Evolutionary conservation across 2,329 filamentous ascomycete genomes (phyloP), one percentile per base, ranked within the genome.

Genomic region (Nemania sp.): DNA sequence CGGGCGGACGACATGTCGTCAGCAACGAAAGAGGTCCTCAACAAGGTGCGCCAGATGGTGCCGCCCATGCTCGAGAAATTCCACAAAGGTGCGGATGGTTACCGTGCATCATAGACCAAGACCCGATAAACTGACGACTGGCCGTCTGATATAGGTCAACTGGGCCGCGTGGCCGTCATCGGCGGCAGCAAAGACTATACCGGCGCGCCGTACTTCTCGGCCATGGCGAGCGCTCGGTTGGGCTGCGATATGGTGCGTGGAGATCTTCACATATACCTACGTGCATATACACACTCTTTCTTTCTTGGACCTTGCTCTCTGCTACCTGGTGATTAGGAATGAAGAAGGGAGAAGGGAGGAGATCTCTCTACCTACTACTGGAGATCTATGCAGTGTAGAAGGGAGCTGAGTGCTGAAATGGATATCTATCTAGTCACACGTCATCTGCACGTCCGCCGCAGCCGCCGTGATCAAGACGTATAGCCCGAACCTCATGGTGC

Each of bases 401-500:
- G 4, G 8, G 15, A 30, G 28, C 50, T 54, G 24, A 50, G 12
- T 8, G 23, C 8, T 49, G 24, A n/a, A 23, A 14, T 51, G 3
- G n/a, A 19, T n/a, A n/a, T 3, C 11, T 24, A 20, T 49, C 24
- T 49, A 91, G 91, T 91, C 88, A 60, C 93, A 97, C 75, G 88
- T 99, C 59, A 96, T 99, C 68, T 99, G 94, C 78, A 96, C 96
- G 56, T 91, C 90, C 8, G 88, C 83, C 49, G 94, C 94, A 2
- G 91, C 82, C 41, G 80, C 84, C 66, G 92, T 97, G 31, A 96
- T 99, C 75, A 99, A 99, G 77, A 90, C 91, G 3, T 99, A 97
- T 77, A 97, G 92, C 17, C 94, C 94, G 2, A 97, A 97, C 71
- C 80, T 99, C 23, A 99, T 99, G 93, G 94, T 99, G 9, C 94